These are phyloP conservation scores for Coelastrella sp. DNA, from an alignment of 139 green algal species.

Conservation along the genomic window DNA sequence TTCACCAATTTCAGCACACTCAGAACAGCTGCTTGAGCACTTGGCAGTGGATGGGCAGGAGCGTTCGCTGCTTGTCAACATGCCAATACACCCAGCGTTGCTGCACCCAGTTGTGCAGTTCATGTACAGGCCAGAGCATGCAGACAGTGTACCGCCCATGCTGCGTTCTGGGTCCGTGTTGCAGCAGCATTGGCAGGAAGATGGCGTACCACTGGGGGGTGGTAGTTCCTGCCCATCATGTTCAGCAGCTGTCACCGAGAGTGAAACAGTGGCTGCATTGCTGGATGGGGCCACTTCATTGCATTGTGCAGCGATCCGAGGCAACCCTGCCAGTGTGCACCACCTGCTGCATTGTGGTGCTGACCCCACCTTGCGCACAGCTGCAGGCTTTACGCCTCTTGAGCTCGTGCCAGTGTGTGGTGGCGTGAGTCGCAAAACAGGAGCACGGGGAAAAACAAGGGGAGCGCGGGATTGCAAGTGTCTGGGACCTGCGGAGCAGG, in stretches of 20 bases:
- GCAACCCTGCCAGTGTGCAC: constrained; percentile 76
- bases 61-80: constrained; percentile 71
- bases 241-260: not conserved
- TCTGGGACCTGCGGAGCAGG: constrained; percentile 71
- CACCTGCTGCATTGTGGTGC: constrained; percentile 79
- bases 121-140: constrained; percentile 67
- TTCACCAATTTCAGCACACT: not conserved
- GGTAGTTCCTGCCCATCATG: not conserved
- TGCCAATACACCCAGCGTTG: constrained; percentile 59
- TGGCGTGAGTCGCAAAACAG: constrained; percentile 21
- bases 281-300: constrained; percentile 80
- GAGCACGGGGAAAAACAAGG: too few relatives aligned
- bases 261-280: constrained; percentile 65
- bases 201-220: not conserved
- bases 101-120: constrained; percentile 73
- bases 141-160: constrained; percentile 66
- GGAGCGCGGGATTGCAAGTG: constrained; percentile 60
- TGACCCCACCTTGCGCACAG: constrained; percentile 67
- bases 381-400: constrained; percentile 76
- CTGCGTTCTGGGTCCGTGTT: constrained; percentile 32
- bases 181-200: constrained; percentile 7
- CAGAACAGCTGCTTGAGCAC: constrained; percentile 52
- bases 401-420: constrained; percentile 78
- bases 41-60: constrained; percentile 62
- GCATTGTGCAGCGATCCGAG: constrained; percentile 81